These are phyloP conservation scores for Trichophyton rubrum DNA, from an alignment of 2,329 filamentous ascomycete species.

Conservation along the genomic window DNA sequence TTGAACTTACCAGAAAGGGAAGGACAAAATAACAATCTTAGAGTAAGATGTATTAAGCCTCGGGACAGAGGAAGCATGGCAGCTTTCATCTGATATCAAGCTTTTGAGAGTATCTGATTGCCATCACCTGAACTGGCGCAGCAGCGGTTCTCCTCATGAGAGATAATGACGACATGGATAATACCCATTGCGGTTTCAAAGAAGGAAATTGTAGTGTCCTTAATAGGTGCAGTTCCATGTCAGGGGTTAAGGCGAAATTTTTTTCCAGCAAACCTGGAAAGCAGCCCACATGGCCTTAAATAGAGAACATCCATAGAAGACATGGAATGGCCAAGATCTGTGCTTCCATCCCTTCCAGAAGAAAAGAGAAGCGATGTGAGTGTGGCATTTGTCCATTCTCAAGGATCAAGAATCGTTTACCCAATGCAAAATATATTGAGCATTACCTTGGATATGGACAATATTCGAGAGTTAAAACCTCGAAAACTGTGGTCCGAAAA, in stretches of 20 bases:
- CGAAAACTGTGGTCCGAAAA: conserved; percentile 5
- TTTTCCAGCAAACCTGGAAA: not conserved
- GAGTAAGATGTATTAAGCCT: not conserved
- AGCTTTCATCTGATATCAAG: conserved; percentile 3
- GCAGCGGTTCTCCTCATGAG: not conserved
- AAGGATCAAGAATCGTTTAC: not conserved
- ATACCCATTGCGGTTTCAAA: not conserved
- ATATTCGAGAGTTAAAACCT: not conserved
- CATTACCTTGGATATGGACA: not conserved
- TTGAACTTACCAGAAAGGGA: not conserved
- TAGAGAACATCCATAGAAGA: not conserved
- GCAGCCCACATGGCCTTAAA: conserved; percentile 2
- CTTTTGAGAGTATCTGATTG: not conserved
- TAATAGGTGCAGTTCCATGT: not conserved
- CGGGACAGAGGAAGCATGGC: not conserved
- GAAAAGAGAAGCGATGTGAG: not conserved
- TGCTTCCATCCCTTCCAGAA: conserved; percentile 1
- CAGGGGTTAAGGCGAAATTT: not conserved
- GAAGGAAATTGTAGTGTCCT: not conserved
- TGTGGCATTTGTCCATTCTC: not conserved
- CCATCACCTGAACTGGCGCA: conserved; percentile 1
- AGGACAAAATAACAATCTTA: not conserved
- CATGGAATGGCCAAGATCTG: conserved; percentile 3
- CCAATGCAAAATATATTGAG: not conserved
- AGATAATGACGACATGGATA: not conserved